Conservation (phyloP, 257 asterid genomes). For the Anisodus tanguticus region DNA sequence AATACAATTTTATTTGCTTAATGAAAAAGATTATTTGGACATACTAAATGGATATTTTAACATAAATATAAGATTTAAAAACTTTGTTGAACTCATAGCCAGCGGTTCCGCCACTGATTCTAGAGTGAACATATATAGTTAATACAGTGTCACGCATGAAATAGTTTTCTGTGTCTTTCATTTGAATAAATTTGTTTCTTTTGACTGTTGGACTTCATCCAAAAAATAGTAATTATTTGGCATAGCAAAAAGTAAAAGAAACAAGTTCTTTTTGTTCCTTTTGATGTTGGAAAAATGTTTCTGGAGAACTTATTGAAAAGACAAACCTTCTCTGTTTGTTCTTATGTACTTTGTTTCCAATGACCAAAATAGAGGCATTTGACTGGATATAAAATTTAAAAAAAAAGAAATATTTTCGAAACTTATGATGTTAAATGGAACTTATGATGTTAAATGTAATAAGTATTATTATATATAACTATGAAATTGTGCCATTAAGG, state of each 20-base stretch:
- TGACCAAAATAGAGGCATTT: background rate
- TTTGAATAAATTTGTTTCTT: background rate
- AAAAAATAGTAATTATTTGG: background rate
- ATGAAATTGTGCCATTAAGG: background rate
- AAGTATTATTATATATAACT: background rate
- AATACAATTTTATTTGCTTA: too few species aligned
- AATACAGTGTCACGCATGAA: background rate
- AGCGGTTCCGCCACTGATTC: too few species aligned
- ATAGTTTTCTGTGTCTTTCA: background rate
- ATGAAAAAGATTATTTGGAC: too few species aligned
- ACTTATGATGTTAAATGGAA: background rate
- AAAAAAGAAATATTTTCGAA: background rate
- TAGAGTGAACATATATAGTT: background rate
- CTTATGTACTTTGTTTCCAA: background rate
- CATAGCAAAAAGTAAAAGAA: background rate
- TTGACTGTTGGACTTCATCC: background rate
- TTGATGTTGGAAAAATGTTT: background rate
- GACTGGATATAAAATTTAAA: too few species aligned
- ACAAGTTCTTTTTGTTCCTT: background rate
- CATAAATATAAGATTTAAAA: too few species aligned
- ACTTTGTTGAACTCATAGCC: too few species aligned
- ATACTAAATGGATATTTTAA: too few species aligned
- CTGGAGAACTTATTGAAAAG: background rate
- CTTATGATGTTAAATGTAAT: background rate
- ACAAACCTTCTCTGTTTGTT: background rate